Base-by-base conservation (phyloP, 148 eudicot genomes). In the Vaccinium macrocarpon region DNA sequence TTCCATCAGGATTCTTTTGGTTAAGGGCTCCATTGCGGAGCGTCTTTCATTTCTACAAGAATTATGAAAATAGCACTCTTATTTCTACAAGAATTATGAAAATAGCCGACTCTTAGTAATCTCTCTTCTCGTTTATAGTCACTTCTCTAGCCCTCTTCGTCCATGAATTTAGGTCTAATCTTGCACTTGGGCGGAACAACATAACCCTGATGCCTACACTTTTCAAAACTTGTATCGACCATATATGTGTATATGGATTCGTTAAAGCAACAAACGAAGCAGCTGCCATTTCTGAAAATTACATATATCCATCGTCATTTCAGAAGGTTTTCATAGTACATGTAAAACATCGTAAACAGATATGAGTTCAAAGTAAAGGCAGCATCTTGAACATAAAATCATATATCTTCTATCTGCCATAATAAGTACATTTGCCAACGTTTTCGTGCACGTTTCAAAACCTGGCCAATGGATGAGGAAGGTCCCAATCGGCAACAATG, bases 401-500 rank as follows among this genome's bases (percentile, higher is more conserved):
- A 32, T n/a, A 82, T 32, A 64, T 68, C 78, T 25, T 61, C 75
- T 19, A 53, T 52, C 52, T 50, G 81, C 73, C 27, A 16, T 50
- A 27, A 82, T 21, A 27, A 64, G 49, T 53, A 57, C 82, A 72
- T 11, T 51, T 74, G n/a, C 53, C 82, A 77, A 21, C 53, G 82
- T 61, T 42, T 21, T 62, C 21, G 56, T 49, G 72, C 12, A 61
- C 5, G 10, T 55, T 84, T 88, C 86, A 94, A 70, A 93, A 87
- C 90, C 92, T 90, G 64, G 98, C 90, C 5, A 82, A 79, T 5
- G 86, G 78, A 25, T 79, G 90, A 71, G 97, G 94, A 70, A 73
- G 85, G 62, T 95, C 99, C 99, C 99, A 95, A 16, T 95, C 98
- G 25, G 98, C 82, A 23, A 82, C 78, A 81, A 96, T 89, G 86